A percentile compares a stretch with the other conserved stretches of the same genome.
Evolutionary conservation across 345 rosid species (phyloP).

Genomic region (Geranium brycei): DNA sequence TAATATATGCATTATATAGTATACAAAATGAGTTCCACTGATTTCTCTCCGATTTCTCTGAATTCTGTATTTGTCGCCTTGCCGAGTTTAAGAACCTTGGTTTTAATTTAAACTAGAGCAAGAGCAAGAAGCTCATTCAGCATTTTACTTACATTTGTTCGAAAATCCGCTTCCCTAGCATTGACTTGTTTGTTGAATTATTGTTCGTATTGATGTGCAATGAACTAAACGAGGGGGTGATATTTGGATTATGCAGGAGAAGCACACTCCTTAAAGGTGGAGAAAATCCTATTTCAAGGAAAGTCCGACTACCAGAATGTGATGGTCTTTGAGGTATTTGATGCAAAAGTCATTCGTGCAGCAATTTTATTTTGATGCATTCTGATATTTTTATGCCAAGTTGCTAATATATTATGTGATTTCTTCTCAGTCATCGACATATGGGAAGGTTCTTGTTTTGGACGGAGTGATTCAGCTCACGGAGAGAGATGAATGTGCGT

Average conservation of each 20-base stretch:
- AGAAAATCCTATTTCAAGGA: slow-evolving; percentile 30
- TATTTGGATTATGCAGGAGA: slow-evolving; percentile 22
- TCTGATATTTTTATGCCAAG: not conserved
- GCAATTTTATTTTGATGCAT: not conserved
- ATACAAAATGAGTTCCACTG: too few relatives aligned
- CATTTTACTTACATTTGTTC: not conserved
- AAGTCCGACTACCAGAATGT: slow-evolving; percentile 34
- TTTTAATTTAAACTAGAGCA: not conserved
- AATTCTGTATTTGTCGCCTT: too few relatives aligned
- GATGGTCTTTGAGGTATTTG: slow-evolving; percentile 33
- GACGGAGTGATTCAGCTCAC: slow-evolving; percentile 38
- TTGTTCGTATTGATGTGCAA: not conserved
- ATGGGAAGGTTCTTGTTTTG: slow-evolving; percentile 36
- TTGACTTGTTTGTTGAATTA: not conserved
- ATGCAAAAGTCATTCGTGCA: not conserved
- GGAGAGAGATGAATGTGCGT: slow-evolving; percentile 42
- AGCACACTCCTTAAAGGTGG: slow-evolving; percentile 30
- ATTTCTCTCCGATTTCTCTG: too few relatives aligned
- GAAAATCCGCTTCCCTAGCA: not conserved
- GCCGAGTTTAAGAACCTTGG: too few relatives aligned
- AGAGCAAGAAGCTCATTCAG: not conserved
- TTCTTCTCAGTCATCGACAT: slow-evolving; percentile 21
- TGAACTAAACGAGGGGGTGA: not conserved
- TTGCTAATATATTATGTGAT: not conserved
- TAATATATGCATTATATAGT: too few relatives aligned